Base-by-base conservation (phyloP, 495 filamentous ascomycete genomes). In the Massariosphaeria phaeospora region DNA sequence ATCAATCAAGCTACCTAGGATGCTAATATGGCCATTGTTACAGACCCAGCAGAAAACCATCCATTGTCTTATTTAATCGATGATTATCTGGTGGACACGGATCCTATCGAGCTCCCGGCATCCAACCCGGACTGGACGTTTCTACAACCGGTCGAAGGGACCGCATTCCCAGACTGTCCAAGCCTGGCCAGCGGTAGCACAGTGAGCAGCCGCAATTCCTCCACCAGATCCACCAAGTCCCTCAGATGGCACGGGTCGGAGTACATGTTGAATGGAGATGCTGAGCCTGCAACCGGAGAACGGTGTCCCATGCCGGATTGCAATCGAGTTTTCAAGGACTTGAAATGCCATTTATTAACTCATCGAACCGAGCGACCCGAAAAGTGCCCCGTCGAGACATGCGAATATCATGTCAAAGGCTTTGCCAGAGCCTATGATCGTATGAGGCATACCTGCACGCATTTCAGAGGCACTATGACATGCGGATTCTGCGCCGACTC, bases 401-500 rank as follows among this genome's bases (percentile, higher is more conserved):
- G 61, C 46, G 55, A 59, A 24, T 63, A 59, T 23, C 49, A 59
- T 39, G 27, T 21, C 11, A 55, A 56, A 23, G 50, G 61, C 2
- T 63, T 59, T 23, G 29, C 50, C 3, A 26, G 50, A 31, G 36
- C 42, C 24, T 44, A 40, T 27, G 55, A 63, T 17, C 10, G 27
- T 24, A 31, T 55, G 0, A 34, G 56, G 7, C 61, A 63, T 33
- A 47, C 46, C 3, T 20, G 35, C 21, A 63, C 44, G 1, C 61
- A 63, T 25, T 59, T 42, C 40, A 51, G 51, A 20, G 49, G 49
- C 20, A 55, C 44, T 4, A 36, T 63, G 7, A 10, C 47, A 1
- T 63, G 61, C 33, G 61, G 48, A 24, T 63, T 60, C 31, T 63
- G 55, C 36, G 43, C 61, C 24, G 23, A 12, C 13, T 9, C 31